Base-by-base conservation (phyloP, 176 grass and related monocot genomes). In the Leersia perrieri region DNA sequence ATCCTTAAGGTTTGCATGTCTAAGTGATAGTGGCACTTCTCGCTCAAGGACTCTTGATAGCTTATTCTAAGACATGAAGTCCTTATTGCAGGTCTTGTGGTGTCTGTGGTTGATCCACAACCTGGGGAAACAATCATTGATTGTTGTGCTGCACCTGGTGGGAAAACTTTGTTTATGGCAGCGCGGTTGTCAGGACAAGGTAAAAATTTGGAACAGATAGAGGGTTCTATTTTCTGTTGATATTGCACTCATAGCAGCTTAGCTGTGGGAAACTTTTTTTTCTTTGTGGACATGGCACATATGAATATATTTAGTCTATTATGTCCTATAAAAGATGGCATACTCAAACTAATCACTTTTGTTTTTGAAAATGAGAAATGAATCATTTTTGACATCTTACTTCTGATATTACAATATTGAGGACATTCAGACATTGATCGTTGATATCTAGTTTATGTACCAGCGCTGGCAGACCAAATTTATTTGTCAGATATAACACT, bases 111-210 rank as follows among this genome's bases (percentile, higher is more conserved):
- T 0, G 94, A 90, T 75, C 91, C 94, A 77, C 84, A 90, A 71
- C 91, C 94, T 55, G 91, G 91, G 87, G 94, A 97, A 61, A 89
- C 87, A 60, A 97, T 97, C 45, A 82, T 91, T 49, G 94, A 97
- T 88, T 97, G 94, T 66, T 97, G 94, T 73, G 94, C 94, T 72
- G 94, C 94, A 32, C 94, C 94, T 84, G 94, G 94, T 49, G 94
- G 94, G 70, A 97, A 97, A 65, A 94, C 94, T 57, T 73, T 97
- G 64, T 97, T 90, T 85, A 97, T 97, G 94, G 94, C 94, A 68
- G 92, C 91, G 62, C 76, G 79, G 26, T 80, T 97, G 70, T 84
- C 38, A 36, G 83, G 94, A 58, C 60, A 97, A 94, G 94, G 94
- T 97, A 68, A 75, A 63, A 40, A 60, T 74, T 69, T 81, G 49